Base-by-base conservation (phyloP, 352 stramenopile genomes). In the Achlya hypogyna region DNA sequence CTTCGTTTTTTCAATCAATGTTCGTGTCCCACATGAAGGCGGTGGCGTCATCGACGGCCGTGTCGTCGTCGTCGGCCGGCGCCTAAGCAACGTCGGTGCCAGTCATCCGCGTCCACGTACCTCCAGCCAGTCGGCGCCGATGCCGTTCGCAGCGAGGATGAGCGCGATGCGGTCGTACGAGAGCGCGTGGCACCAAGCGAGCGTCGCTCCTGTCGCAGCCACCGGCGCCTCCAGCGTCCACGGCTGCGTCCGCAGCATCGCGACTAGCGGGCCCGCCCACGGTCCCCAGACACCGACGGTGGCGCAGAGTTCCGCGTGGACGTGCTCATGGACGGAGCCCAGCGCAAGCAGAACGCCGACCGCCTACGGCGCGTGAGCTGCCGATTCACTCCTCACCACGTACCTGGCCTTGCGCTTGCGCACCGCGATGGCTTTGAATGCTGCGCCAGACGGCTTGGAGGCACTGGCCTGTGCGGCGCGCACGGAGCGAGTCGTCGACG, bases 381-480 rank as follows among this genome's bases (percentile, higher is more conserved):
- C 0, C 27, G 47, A 64, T 14, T 8, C 14, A 1, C 16, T 38
- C 9, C 20, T 4, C n/a, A 29, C 8, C 28, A 56, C 16, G 38
- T 59, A 67, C 60, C 60, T 67, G 60, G 14, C 18, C 60, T 27
- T 67, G 60, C 20, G 60, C 60, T 27, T 59, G 60, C 28, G 34
- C 47, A 29, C 60, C 51, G 18, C 51, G 51, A 27, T 58, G 60
- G n/a, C 4, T 8, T 10, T 67, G 38, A 1, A 67, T 58, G 32
- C 43, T 54, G 28, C 31, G 51, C 38, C 38, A 56, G 29, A 67
- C 51, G 18, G 23, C 28, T 10, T 45, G 32, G 40, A 67, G 51
- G 28, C 60, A 67, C 16, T 58, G 10, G 29, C 12, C n/a, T 18
- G 47, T 38, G 40, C 60, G 60, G 6, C 18, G 43, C 8, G 12